These are phyloP conservation scores for Apiotrichum laibachii DNA, from an alignment of 1,284 basidiomycete species.

Conservation along the genomic window DNA sequence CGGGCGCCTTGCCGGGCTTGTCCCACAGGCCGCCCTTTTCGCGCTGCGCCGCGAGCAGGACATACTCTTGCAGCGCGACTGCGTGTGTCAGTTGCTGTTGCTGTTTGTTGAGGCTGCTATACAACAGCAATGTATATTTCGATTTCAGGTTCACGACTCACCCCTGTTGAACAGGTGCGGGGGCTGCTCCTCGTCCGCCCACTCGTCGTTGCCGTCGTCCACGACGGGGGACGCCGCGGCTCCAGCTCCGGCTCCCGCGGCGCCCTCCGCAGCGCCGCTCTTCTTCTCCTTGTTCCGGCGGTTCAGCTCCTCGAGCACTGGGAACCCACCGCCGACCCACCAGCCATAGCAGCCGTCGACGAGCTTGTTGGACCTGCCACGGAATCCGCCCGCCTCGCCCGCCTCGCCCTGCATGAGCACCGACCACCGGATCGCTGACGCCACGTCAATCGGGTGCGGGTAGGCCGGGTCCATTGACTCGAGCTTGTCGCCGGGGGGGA, in stretches of 20 bases:
- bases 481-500: constrained; percentile 3
- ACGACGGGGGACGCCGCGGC: constrained; percentile 11
- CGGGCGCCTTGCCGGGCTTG: constrained; percentile 87
- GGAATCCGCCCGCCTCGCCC: constrained; percentile 86
- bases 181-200: constrained; percentile 17
- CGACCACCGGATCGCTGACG: constrained; percentile 73
- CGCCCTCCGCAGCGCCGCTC: constrained; percentile 6
- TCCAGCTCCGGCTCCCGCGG: constrained; percentile 5
- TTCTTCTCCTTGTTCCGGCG: constrained; percentile 29
- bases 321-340: constrained; percentile 94
- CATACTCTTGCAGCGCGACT: constrained; percentile 79
- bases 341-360: constrained; percentile 99
- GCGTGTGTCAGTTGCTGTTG: constrained; percentile 6
- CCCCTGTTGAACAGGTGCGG: constrained; percentile 48
- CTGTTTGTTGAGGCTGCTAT: too few relatives aligned
- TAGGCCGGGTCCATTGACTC: constrained; percentile 24
- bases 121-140: constrained; percentile 9
- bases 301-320: constrained; percentile 67
- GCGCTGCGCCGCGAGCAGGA: constrained; percentile 80
- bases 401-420: constrained; percentile 80
- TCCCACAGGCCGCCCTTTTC: constrained; percentile 72
- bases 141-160: constrained; percentile 25
- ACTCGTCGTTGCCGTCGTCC: constrained; percentile 33
- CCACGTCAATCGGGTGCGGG: constrained; percentile 60
- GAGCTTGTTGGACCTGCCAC: constrained; percentile 92